Base-by-base conservation (phyloP, 169 alveolate genomes). In the Cryptosporidium muris region DNA sequence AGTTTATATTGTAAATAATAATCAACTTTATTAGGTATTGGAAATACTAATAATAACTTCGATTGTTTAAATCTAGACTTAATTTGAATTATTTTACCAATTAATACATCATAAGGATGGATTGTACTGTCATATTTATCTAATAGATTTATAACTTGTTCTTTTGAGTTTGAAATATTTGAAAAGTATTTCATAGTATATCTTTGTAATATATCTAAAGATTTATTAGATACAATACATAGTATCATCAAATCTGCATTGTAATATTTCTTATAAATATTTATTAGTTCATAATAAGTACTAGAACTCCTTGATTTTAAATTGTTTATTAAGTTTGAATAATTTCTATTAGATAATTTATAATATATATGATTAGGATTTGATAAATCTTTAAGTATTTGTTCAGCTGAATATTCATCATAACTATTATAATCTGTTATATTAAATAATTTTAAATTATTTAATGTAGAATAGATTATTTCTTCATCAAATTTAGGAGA, bases 31-130 rank as follows among this genome's bases (percentile, higher is more conserved):
- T 14, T 64, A 25, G 80, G 80, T 45, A 64, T 64, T 45, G 80
- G 80, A 11, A 64, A 64, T 34, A 47, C 80, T 60, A 64, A 34
- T 5, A 60, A 47, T 7, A 64, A 34, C 25, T 64, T 47, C 25
- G 62, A 54, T 11, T 64, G 62, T 16, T 54, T 54, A 42, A 43
- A 25, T n/a, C 42, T 42, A 45, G 80, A 64, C 48, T 14, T 45
- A 45, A 64, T 16, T 45, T 64, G 62, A 3, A 64, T 16, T 47
- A 6, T 47, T 5, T 45, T 38, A 25, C 58, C 80, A 64, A 64
- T 47, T 45, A 64, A 64, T n/a, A 60, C 48, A 47, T 64, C 80
- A n/a, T 64, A 64, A 5, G 80, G 80, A n/a, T 64, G 80, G 36
- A 14, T 45, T 16, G 48, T 60, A 47, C 48, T 64, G 25, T 45